phyloP scores from a whole-genome alignment of 1,284 basidiomycete species.

The Microbotryum violaceum region DNA sequence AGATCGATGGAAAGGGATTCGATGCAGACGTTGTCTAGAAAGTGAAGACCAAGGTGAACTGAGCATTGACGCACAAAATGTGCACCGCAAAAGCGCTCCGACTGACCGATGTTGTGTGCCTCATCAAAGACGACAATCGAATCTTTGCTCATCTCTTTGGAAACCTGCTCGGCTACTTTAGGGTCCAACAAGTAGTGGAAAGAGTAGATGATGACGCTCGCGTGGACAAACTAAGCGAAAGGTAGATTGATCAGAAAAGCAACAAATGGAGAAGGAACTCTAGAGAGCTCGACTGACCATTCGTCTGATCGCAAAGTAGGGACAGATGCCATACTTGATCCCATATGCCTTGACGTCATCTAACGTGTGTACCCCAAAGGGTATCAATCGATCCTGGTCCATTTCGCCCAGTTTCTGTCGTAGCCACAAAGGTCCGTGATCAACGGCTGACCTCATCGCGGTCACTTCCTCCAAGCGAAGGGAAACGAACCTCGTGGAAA shows the following conservation, averaged over 20 bases:
- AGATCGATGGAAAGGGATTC: slow-evolving; percentile 96
- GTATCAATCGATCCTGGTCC: slow-evolving; percentile 76
- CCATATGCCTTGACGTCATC: slow-evolving; percentile 89
- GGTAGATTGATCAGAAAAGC: not conserved
- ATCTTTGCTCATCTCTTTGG: slow-evolving; percentile 94
- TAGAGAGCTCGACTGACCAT: slow-evolving; percentile 57
- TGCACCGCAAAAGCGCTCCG: not conserved
- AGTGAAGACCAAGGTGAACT: not conserved
- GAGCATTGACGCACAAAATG: not conserved
- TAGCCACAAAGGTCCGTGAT: not conserved
- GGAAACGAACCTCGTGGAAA: slow-evolving; percentile 76
- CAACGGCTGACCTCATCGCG: not conserved
- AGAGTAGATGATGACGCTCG: slow-evolving; percentile 95
- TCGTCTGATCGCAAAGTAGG: slow-evolving; percentile 91
- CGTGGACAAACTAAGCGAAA: slow-evolving; percentile 76
- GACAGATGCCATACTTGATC: slow-evolving; percentile 76
- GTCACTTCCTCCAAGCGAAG: not conserved
- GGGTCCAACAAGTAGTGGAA: slow-evolving; percentile 99
- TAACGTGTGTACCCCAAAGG: slow-evolving; percentile 85
- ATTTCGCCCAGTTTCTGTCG: slow-evolving; percentile 61
- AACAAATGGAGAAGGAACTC: not conserved
- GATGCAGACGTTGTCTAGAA: slow-evolving; percentile 92
- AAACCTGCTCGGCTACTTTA: slow-evolving; percentile 98
- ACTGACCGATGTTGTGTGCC: slow-evolving; percentile 92
- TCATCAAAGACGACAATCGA: slow-evolving; percentile 99